These are phyloP conservation scores for Stromatinia cepivora DNA, from an alignment of 2,329 filamentous ascomycete species.

Conservation along the genomic window DNA sequence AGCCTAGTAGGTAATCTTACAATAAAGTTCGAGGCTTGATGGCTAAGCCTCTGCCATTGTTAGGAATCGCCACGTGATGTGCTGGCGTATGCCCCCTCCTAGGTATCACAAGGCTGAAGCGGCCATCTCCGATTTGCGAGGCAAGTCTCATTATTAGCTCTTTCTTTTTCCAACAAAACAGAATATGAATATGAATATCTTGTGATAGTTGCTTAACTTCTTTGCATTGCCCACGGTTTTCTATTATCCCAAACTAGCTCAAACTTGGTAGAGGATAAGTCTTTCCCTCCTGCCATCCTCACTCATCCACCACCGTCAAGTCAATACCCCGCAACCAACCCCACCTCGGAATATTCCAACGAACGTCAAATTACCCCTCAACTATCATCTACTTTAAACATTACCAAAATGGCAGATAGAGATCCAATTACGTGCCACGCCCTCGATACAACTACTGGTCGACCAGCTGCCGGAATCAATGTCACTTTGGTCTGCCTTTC, in stretches of 20 bases:
- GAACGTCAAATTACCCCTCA: slow-evolving; percentile 6
- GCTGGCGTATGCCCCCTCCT: neutral
- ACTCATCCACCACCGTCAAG: slow-evolving; percentile 2
- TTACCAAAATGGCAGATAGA: slow-evolving; percentile 25
- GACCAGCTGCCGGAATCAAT: slow-evolving; percentile 64
- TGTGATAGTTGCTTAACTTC: neutral
- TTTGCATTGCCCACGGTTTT: neutral
- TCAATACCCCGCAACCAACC: slow-evolving; percentile 17
- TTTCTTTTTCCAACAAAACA: neutral
- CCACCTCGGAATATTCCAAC: slow-evolving; percentile 9
- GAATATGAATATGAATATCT: neutral
- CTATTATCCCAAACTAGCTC: no score
- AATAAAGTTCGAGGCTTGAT: neutral
- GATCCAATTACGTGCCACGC: slow-evolving; percentile 83
- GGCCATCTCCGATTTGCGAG: slow-evolving; percentile 32
- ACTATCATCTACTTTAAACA: neutral
- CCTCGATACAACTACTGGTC: slow-evolving; percentile 76
- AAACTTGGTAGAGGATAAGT: neutral
- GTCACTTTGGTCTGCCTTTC: slow-evolving; percentile 48
- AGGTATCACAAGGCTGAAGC: slow-evolving; percentile 27
- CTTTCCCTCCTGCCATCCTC: neutral
- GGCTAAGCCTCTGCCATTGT: neutral
- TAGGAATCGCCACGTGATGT: no score
- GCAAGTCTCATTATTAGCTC: neutral
- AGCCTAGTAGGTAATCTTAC: no score